Base-by-base conservation (phyloP, 257 asterid genomes). In the Salvia miltiorrhiza region DNA sequence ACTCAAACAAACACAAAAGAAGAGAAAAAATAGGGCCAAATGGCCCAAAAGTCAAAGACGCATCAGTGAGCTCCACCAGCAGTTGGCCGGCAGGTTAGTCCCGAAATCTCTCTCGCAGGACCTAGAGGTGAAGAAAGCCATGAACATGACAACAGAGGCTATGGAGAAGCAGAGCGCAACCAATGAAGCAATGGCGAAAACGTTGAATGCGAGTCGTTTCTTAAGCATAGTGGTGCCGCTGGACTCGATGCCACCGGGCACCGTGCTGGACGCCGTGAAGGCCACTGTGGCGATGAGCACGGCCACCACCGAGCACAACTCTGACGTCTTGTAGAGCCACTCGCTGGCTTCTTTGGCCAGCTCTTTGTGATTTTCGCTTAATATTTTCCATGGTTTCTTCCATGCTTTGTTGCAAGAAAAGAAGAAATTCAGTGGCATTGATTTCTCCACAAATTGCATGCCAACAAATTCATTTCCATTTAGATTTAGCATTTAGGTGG, bases 221-320 rank as follows among this genome's bases (percentile, higher is more conserved):
- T 57, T 68, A 0, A 80, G 67, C 30, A 30, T 5, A 0, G 90
- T 88, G 24, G 0, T 49, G 30, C 87, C 86, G 4, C 21, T 58
- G 0, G 43, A 37, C 12, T 13, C 17, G 48, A 13, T 5, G 9
- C 90, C 86, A 1, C 90, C 90, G 0, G 86, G 90, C 26, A 83
- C 68, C 0, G 86, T 54, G 44, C 84, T 5, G 16, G 86, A 72
- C 43, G 86, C 79, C 37, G 90, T 84, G n/a, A 85, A 85, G 9
- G 90, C 90, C n/a, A 82, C 88, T 0, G 88, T 80, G 12, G 90
- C 90, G 10, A 82, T 78, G 32, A 85, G 88, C 14, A 83, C 85
- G 13, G 88, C 90, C 40, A 85, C 80, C 2, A 83, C 66, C 2
- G 90, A 85, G 84, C 82, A 85, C 13, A 86, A 85, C 39, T 78